Base-by-base conservation (phyloP, 129 eudicot species). In the Tanacetum coccineum region DNA sequence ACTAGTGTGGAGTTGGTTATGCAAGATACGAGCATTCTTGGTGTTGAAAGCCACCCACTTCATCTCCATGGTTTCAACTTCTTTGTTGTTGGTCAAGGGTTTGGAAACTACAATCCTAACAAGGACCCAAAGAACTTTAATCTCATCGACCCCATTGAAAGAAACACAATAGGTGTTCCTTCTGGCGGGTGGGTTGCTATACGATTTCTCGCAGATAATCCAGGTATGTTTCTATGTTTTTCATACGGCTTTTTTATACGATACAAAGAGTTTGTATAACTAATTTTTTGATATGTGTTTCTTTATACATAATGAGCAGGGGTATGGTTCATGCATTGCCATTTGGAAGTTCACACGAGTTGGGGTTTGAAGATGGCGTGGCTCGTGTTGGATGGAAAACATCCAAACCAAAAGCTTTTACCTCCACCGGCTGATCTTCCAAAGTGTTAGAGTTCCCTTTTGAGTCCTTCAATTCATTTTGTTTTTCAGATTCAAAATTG, bases 161-260 rank as follows among this genome's bases (percentile, higher is more conserved):
- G 90, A 19, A 84, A 84, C 73, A 84, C 90, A 1, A 78, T 84
- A 28, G 86, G 86, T 15, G 90, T 84, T 26, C 86, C 90, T 8
- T 20, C 74, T 3, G 74, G 74, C 12, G 74, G 74, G 4, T 70
- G 74, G 74, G 66, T 57, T 56, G 74, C 74, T n/a, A 70, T 70
- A n/a, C 45, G 74, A 15, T 70, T 70, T 70, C 18, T 13, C 0
- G 74, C 74, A 2, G 57, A 70, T 46, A 70, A 70, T 9, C 74
- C 74, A 44, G 74, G 74, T 70, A 28, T 12, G 30, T 59, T 8
- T 52, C 25, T 52, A 7, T 36, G 10, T 36, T 36, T 17, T 17
- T n/a, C 57, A 17, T 9, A 36, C 42, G 2, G 10, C 2, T 36
- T 51, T 51, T 6, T 51, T 0, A 51, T 9, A 51, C 0, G 25